Conservation (phyloP, 1,284 basidiomycete species). For the Caloboletus firmus region DNA sequence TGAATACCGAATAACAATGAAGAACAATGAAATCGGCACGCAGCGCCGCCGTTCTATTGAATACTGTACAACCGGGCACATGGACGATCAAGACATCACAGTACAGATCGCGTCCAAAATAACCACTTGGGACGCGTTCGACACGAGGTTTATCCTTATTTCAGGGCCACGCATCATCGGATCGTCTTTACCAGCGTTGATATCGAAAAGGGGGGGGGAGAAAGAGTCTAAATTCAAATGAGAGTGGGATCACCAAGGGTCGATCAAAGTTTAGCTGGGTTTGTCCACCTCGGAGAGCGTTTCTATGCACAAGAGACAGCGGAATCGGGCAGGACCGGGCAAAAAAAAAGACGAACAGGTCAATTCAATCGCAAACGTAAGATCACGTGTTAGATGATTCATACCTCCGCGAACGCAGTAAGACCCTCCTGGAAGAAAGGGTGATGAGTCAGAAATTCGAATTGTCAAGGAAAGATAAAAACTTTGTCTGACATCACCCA, state of each 20-base stretch:
- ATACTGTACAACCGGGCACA: neutral
- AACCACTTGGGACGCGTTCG: neutral
- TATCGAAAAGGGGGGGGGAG: slow-evolving; percentile 6
- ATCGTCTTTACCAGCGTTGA: slow-evolving; percentile 1
- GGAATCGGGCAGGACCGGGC: slow-evolving; percentile 25
- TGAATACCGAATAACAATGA: neutral
- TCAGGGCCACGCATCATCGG: neutral
- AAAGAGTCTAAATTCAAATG: neutral
- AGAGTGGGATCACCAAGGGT: neutral
- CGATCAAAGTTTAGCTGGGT: slow-evolving; percentile 57
- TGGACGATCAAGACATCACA: neutral
- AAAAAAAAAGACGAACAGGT: slow-evolving; percentile 27
- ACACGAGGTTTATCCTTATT: neutral
- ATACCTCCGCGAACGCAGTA: slow-evolving; percentile 45
- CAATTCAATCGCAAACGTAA: slow-evolving; percentile 12
- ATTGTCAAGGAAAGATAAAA: slow-evolving; percentile 4
- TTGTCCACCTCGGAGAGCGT: slow-evolving; percentile 58
- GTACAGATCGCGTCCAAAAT: neutral
- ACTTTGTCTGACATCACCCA: slow-evolving; percentile 7
- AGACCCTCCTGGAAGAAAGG: slow-evolving; percentile 42
- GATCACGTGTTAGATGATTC: slow-evolving; percentile 16
- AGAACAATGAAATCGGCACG: neutral
- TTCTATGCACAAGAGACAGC: too few species aligned
- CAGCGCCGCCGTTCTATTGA: too few species aligned
- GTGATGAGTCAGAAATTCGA: slow-evolving; percentile 17